Evolutionary conservation across 768 basidiomycete genomes (phyloP), one percentile per base, ranked within the genome.

Genomic region (Cytidiella melzeri): DNA sequence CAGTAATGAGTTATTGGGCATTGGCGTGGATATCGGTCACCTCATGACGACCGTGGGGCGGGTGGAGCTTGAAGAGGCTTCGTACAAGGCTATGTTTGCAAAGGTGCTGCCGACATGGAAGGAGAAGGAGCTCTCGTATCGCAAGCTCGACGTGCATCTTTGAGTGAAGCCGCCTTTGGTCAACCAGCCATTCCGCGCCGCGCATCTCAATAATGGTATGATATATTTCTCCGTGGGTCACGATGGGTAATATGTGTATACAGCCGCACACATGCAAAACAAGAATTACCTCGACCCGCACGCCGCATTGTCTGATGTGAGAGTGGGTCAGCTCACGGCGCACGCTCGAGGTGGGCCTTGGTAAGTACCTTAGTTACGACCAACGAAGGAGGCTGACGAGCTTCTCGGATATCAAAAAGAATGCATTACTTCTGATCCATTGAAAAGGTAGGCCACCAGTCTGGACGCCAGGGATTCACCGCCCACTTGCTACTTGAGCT

Each of bases 11-110:
- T n/a, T n/a, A n/a, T n/a, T n/a, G n/a, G n/a, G n/a, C n/a, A n/a
- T n/a, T n/a, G n/a, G n/a, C n/a, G n/a, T n/a, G n/a, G n/a, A n/a
- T n/a, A n/a, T n/a, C n/a, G n/a, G n/a, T n/a, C n/a, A n/a, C n/a
- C 34, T 27, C 20, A 28, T 53, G 20, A 48, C 52, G 13, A 24
- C 41, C 18, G 13, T 13, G 18, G 23, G 3, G 56, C 92, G 90
- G 13, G 92, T 87, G 87, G 73, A 79, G 25, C 76, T 87, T n/a
- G 92, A 93, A 57, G 91, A 93, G 65, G 87, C 91, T 0, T 80
- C 83, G 0, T 93, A 92, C 69, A 93, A 93, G 61, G 91, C 90
- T 0, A 60, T 91, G 51, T 89, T 80, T 61, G 88, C 89, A 0
- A 24, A 51, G 18, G 60, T 75, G 37, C 69, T 59, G 26, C 79